Base-by-base conservation (phyloP, 352 stramenopile species). In the Globisporangium abappressorium region DNA sequence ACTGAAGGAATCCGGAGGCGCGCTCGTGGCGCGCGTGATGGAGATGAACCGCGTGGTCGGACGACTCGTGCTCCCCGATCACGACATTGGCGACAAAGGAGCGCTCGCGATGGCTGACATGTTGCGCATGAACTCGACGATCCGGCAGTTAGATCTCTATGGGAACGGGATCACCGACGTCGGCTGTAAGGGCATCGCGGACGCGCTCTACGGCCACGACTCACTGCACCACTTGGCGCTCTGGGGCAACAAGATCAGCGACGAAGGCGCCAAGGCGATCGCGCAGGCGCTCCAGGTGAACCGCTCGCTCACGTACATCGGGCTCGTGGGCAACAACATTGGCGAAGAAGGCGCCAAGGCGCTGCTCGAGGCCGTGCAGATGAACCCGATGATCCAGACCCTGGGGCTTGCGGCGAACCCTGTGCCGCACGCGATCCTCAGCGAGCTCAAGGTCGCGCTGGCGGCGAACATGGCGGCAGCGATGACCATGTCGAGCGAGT, bases 1-100 rank as follows among this genome's bases (percentile, higher is more conserved):
- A 69, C 72, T 88, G 26, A 66, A 63, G 5, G 49, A 66, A 2
- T 65, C 75, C 0, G 80, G 80, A 28, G 78, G 78, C 7, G 72
- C 72, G 38, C 74, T 84, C 18, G 78, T 88, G 28, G 80, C 74
- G 26, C 78, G 79, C 61, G 78, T 88, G 6, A 83, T 88, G 59
- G 72, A 85, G 65, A 49, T 73, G 6, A 88, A 88, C 69, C 70
- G 72, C 53, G 85, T 78, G 22, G 80, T 88, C 2, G 49, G 73
- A 49, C 62, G 68, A 0, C 71, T 88, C 24, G 65, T 85, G 68
- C 70, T 88, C n/a, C 76, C 78, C 0, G 74, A 73, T 47, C 81
- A 89, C 68, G 79, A 81, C 2, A 89, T 89, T 63, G 77, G 74
- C 33, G 79, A 89, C 62, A 60, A 57, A 1, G 81, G 81, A 18